Evolutionary conservation across 2,329 filamentous ascomycete genomes (phyloP), one percentile per base, ranked within the genome.

Genomic region (Xylariaceae sp.): DNA sequence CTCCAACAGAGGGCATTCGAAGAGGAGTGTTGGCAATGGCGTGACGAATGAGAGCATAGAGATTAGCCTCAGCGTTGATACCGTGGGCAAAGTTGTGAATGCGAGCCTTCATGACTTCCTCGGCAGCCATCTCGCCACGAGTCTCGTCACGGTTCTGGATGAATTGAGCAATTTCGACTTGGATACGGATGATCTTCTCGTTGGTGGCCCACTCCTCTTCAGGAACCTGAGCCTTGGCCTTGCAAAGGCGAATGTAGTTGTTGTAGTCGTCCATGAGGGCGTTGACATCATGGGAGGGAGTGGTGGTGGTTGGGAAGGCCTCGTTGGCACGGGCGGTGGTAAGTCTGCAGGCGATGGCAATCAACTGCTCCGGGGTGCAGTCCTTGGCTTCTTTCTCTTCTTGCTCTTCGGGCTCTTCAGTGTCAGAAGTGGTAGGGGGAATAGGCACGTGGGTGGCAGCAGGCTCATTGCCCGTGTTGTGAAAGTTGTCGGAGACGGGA

Each of bases 131-230:
- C 18, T 59, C 39, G 40, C 47, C 16, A 31, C 55, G 18, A 48
- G 49, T 30, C 17, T 56, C 48, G 45, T 69, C 64, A 2, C 68
- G 66, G 15, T 63, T 57, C 3, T 52, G 50, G 34, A 70, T 67
- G 4, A 50, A 50, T 3, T 60, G 60, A 3, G 60, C 49, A 13
- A 68, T 60, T 16, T 64, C 53, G 9, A 67, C 52, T 0, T 51
- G 54, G 0, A 66, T 52, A 1, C 43, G 43, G 35, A 19, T 41
- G 9, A 31, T 19, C 24, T 44, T 38, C 30, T 50, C 49, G 8
- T 17, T 19, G 17, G 9, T 15, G 30, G 39, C 44, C 37, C 53
- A 56, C 31, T 54, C 35, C 30, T 48, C 41, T n/a, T 30, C 48
- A 29, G 49, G 24, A 6, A 46, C 40, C 3, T 3, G 18, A 3